These are phyloP conservation scores for Cryptococcus maquisensis DNA, from an alignment of 1,284 basidiomycete species.

Conservation along the genomic window DNA sequence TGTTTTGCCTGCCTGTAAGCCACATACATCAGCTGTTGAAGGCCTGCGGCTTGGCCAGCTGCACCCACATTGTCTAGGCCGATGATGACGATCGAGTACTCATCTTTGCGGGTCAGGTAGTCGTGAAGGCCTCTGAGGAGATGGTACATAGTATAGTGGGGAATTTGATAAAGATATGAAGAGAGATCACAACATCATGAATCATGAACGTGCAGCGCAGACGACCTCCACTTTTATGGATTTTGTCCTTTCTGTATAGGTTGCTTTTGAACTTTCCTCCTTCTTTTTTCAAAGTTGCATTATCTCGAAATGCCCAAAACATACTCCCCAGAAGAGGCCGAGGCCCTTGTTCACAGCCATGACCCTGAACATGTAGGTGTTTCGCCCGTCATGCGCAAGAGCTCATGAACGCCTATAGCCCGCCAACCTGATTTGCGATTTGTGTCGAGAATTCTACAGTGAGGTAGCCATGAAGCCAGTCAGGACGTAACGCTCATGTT, in stretches of 20 bases:
- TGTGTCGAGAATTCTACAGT: conserved; percentile 57
- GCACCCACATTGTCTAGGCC: conserved; percentile 55
- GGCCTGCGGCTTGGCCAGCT: neutral
- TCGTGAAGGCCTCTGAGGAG: conserved; percentile 83
- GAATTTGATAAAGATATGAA: neutral
- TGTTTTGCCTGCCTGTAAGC: conserved; percentile 72
- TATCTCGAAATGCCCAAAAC: conserved; percentile 2
- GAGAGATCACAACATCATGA: conserved; percentile 5
- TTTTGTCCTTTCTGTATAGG: no score
- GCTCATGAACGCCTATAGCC: conserved; percentile 53
- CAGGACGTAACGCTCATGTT: conserved; percentile 31
- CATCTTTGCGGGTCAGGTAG: conserved; percentile 85
- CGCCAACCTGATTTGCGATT: conserved; percentile 73
- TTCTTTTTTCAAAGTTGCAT: neutral
- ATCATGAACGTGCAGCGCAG: neutral
- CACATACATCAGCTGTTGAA: neutral
- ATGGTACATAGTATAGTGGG: conserved; percentile 64
- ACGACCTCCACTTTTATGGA: neutral
- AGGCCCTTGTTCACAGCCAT: conserved; percentile 45
- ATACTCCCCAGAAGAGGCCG: conserved; percentile 24
- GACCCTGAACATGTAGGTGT: conserved; percentile 50
- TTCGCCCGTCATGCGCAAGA: neutral
- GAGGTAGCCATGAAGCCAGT: conserved; percentile 4
- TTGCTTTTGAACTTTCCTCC: neutral
- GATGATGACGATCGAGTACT: conserved; percentile 88